Evolutionary conservation across 2,329 filamentous ascomycete species (phyloP).

Genomic region (Diaporthe destruens): DNA sequence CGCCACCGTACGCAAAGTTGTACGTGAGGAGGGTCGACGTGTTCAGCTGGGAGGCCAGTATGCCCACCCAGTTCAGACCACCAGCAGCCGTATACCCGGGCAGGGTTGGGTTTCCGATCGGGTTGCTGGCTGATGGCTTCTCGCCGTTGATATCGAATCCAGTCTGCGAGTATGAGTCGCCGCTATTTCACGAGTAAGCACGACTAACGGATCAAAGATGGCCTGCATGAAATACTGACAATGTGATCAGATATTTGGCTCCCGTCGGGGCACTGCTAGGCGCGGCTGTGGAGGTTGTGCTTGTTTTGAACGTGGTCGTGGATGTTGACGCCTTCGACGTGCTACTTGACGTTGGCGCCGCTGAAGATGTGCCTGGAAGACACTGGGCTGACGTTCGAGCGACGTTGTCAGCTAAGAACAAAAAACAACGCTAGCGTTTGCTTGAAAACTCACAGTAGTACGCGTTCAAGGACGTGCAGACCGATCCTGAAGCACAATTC

Average conservation of each 20-base stretch:
- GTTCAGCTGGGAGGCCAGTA: constrained; percentile 58
- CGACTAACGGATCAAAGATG: background rate
- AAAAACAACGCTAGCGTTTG: rapidly evolving
- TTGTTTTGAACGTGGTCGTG: background rate
- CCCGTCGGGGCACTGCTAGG: constrained; percentile 26
- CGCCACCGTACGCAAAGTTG: constrained; percentile 65
- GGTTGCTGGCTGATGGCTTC: constrained; percentile 66
- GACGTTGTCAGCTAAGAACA: background rate
- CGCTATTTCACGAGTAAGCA: constrained; percentile 51
- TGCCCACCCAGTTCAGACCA: constrained; percentile 63
- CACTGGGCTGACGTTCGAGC: constrained; percentile 21
- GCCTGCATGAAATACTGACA: constrained; percentile 48
- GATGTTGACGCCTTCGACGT: constrained; percentile 10
- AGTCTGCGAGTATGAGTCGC: constrained; percentile 71
- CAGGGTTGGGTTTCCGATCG: constrained; percentile 71
- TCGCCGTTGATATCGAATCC: constrained; percentile 64
- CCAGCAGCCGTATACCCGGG: constrained; percentile 61
- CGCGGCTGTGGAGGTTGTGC: constrained; percentile 1
- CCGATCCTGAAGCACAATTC: constrained; percentile 29
- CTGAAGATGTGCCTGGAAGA: constrained; percentile 30
- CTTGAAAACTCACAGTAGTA: constrained; percentile 32
- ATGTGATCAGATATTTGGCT: constrained; percentile 56
- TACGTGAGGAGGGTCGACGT: constrained; percentile 57
- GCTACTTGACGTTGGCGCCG: background rate
- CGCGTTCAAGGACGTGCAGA: constrained; percentile 34